Base-by-base conservation (phyloP, 2,329 filamentous ascomycete genomes). In the Cercospora janseana region DNA sequence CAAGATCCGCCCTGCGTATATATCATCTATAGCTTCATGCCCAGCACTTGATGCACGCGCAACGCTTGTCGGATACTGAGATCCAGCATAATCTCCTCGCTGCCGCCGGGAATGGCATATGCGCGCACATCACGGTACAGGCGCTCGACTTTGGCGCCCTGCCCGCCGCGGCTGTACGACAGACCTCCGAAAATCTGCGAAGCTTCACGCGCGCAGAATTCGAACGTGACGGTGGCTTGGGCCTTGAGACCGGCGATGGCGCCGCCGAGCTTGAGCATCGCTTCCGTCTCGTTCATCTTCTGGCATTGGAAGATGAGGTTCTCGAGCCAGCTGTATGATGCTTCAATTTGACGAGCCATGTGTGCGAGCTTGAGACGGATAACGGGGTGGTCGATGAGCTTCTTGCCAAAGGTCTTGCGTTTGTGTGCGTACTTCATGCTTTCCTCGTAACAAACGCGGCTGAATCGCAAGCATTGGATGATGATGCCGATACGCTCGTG, bases 401-500 rank as follows among this genome's bases (percentile, higher is more conserved):
- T 89, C 80, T 95, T 93, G 76, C 91, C 91, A 66, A 98, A 98
- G 1, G 93, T 97, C 63, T 84, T 84, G 61, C 93, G 88, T 83
- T 98, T 98, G 82, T 93, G 88, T 55, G 90, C 91, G 74, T 96
- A 98, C 72, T 94, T 94, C 71, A 97, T 81, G 18, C 87, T 88
- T 75, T 98, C 93, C 70, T 97, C 92, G 77, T 89, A 95, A 80
- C 91, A 96, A 60, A 97, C 92, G 60, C 93, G 90, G 34, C 88
- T 85, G 81, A 98, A 97, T 66, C 93, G 90, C 59, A 96, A 72
- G 66, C 85, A 95, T 74, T 98, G 93, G 76, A 97, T 97, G 74
- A 97, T 91, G 72, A 98, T 97, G 56, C 93, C 93, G 63, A 98
- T 91, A 57, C 93, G 88, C 76, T 98, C 93, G 79, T 97, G 93